These are phyloP conservation scores for Herpetomonas samuelpessoai DNA, from an alignment of 208 protist genomes.

Conservation along the genomic window DNA sequence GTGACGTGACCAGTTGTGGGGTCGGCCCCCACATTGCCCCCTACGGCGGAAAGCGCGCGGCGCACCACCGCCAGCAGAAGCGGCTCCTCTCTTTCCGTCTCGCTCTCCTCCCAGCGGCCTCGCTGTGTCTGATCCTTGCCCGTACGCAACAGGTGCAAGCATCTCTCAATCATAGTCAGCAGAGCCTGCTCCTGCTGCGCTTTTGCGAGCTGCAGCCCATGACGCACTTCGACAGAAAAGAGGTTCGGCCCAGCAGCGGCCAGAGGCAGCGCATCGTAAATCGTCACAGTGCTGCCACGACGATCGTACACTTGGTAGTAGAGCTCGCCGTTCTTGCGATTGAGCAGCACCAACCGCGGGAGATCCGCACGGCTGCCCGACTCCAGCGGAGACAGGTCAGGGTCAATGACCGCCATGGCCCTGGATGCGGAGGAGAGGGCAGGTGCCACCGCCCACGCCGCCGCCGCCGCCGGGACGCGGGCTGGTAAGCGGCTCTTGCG, in stretches of 20 bases:
- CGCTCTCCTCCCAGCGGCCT: too few species aligned
- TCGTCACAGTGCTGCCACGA: conserved; percentile 24
- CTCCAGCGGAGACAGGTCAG: background rate
- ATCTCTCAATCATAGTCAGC: conserved; percentile 10
- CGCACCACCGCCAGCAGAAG: background rate
- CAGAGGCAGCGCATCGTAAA: conserved; percentile 28
- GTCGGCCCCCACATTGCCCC: background rate
- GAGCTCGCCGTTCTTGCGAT: conserved; percentile 49
- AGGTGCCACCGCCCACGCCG: conserved; percentile 27
- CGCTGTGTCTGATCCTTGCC: background rate
- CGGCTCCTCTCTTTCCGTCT: too few species aligned
- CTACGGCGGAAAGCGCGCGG: background rate
- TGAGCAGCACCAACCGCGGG: conserved; percentile 50
- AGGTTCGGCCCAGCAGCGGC: conserved; percentile 53
- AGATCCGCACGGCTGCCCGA: conserved; percentile 37
- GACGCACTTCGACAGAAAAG: conserved; percentile 17
- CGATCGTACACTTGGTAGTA: conserved; percentile 65
- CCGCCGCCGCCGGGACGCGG: conserved; percentile 42
- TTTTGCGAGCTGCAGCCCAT: conserved; percentile 7
- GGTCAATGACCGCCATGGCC: background rate
- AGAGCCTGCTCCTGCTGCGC: conserved; percentile 9
- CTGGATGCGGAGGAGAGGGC: background rate
- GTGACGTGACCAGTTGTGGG: background rate
- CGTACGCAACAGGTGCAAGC: background rate
- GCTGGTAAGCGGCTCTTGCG: conserved; percentile 34